phyloP scores from a whole-genome alignment of 208 protist genomes.

The Vickermania spadyakhi region DNA sequence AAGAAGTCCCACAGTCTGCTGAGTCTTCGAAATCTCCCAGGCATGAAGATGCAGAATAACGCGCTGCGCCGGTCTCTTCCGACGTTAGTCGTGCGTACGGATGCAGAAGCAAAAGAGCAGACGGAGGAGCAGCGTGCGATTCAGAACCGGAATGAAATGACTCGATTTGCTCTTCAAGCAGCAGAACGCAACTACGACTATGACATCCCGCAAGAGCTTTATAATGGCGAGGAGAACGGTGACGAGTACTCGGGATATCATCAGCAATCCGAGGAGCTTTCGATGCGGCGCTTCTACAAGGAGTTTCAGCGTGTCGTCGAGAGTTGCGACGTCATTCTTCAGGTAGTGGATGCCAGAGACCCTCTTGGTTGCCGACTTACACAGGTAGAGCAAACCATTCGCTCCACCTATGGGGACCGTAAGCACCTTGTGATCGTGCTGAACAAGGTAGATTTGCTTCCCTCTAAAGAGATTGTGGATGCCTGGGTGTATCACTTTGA shows the following conservation, averaged over 20 bases:
- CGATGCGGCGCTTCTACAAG: slow-evolving; percentile 82
- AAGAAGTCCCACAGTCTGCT: slow-evolving; percentile 59
- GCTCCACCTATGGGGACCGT: slow-evolving; percentile 76
- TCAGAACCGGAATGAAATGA: slow-evolving; percentile 57
- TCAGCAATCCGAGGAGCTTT: slow-evolving; percentile 50
- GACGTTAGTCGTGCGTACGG: background rate
- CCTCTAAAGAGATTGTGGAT: slow-evolving; percentile 85
- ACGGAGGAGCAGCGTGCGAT: slow-evolving; percentile 31
- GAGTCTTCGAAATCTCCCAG: slow-evolving; percentile 32
- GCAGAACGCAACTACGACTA: slow-evolving; percentile 70
- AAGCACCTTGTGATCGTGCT: slow-evolving; percentile 94
- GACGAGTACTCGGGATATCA: slow-evolving; percentile 21
- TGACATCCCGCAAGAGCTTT: slow-evolving; percentile 33
- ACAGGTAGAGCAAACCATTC: slow-evolving; percentile 90
- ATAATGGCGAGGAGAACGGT: slow-evolving; percentile 1
- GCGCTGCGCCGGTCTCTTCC: too few species aligned
- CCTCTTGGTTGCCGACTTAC: slow-evolving; percentile 93
- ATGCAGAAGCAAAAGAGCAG: background rate
- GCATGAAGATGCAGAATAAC: slow-evolving; percentile 3
- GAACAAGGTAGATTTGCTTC: slow-evolving; percentile 97
- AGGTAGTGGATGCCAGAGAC: slow-evolving; percentile 97
- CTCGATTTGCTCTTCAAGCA: slow-evolving; percentile 51
- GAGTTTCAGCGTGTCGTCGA: slow-evolving; percentile 90
- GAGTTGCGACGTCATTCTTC: slow-evolving; percentile 93
- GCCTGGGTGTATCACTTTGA: slow-evolving; percentile 85